Evolutionary conservation across 768 basidiomycete genomes (phyloP).

Genomic region (Rhodosporidiobolus odoratus): DNA sequence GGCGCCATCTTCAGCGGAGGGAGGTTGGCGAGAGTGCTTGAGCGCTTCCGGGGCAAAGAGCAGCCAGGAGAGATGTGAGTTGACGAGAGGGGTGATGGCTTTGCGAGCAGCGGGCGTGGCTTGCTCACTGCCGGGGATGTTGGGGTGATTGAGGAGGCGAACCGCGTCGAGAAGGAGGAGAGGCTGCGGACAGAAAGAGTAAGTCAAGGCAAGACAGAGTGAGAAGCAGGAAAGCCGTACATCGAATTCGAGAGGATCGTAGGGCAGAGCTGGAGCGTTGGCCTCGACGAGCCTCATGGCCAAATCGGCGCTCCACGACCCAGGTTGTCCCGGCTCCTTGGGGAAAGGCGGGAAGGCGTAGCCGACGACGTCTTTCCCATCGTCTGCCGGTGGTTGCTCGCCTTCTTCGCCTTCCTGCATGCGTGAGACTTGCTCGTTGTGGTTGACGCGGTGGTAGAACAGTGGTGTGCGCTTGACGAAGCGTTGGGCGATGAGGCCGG

Average conservation of each 20-base stretch:
- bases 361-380: slow-evolving; percentile 10
- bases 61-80: slow-evolving; percentile 38
- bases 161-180: slow-evolving; percentile 40
- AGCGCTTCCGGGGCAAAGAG: slow-evolving; percentile 28
- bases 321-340: background rate
- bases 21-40: slow-evolving; percentile 19
- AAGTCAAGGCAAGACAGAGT: background rate
- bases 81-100: slow-evolving; percentile 24
- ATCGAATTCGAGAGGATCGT: slow-evolving; percentile 35
- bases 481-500: slow-evolving; percentile 33
- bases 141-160: slow-evolving; percentile 31
- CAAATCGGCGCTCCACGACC: slow-evolving; percentile 16
- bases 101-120: background rate
- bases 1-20: slow-evolving; percentile 20
- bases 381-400: background rate
- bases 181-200: slow-evolving; percentile 15
- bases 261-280: slow-evolving; percentile 15
- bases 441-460: slow-evolving; percentile 22
- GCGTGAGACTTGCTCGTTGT: slow-evolving; percentile 17
- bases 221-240: slow-evolving; percentile 6
- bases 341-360: slow-evolving; percentile 36
- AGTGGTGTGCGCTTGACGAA: slow-evolving; percentile 32
- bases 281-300: background rate
- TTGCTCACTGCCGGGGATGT: slow-evolving; percentile 2
- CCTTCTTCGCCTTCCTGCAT: slow-evolving; percentile 6